Percentiles rank a stretch among this genome's conserved stretches.
Conservation (phyloP, 306 rosid genomes). For the Prunus mongolica region DNA sequence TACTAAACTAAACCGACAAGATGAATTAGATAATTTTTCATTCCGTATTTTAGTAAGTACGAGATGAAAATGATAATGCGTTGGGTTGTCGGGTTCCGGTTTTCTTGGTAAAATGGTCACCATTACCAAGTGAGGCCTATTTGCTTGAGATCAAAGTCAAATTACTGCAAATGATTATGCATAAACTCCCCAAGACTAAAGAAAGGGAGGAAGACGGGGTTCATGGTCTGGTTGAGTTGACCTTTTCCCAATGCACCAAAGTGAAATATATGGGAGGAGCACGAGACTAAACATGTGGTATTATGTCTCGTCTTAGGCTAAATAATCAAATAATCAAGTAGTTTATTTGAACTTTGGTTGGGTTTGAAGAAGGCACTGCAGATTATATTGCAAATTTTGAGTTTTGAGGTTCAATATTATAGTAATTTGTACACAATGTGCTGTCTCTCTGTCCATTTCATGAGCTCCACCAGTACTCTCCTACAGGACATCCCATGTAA, state of each 20-base stretch:
- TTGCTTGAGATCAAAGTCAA: neutral
- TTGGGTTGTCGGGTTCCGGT: no score
- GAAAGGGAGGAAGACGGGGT: neutral
- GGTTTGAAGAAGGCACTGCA: slow-evolving; percentile 29
- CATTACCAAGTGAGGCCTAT: neutral
- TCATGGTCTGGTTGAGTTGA: slow-evolving; percentile 15
- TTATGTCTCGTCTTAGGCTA: slow-evolving; percentile 23
- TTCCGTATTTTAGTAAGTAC: neutral
- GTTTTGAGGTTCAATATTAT: slow-evolving; percentile 19
- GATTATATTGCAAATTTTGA: slow-evolving; percentile 19
- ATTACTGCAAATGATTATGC: neutral
- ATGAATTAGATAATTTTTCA: neutral
- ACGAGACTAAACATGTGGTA: slow-evolving; percentile 67
- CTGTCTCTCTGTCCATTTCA: slow-evolving; percentile 5
- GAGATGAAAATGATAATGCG: no score
- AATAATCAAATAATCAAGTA: slow-evolving; percentile 17
- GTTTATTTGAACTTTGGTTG: slow-evolving; percentile 24
- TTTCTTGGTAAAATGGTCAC: neutral
- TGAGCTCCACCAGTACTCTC: neutral
- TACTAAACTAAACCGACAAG: no score
- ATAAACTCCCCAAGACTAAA: neutral
- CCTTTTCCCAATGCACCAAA: neutral
- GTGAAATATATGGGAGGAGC: slow-evolving; percentile 45
- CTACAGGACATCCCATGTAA: slow-evolving; percentile 14
- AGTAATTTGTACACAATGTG: neutral